Evolutionary conservation across 768 basidiomycete genomes (phyloP).

Genomic region (Pilatotrama ljubarskyi): DNA sequence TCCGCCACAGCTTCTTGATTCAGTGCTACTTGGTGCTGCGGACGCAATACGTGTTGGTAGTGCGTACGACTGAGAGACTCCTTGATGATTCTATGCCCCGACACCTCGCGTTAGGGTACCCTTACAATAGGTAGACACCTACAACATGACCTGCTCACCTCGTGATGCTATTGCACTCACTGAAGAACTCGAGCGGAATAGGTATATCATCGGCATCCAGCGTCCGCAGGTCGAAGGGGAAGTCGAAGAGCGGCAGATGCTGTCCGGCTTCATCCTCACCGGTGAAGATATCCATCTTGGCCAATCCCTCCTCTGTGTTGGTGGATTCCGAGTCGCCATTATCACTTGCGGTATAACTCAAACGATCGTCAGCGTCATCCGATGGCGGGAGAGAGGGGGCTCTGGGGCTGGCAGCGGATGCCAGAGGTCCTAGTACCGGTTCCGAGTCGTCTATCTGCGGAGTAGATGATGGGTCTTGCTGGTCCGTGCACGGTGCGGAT

Average conservation of each 20-base stretch:
- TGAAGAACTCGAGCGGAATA: not conserved
- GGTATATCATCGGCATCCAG: not conserved
- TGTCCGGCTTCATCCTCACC: not conserved
- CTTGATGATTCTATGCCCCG: not conserved
- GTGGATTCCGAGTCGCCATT: not conserved
- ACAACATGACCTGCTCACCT: not conserved
- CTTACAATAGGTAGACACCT: not conserved
- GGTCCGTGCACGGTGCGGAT: no score
- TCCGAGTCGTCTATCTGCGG: no score
- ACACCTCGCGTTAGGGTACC: not conserved
- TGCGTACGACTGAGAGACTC: not conserved
- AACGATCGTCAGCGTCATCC: not conserved
- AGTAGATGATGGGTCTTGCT: no score
- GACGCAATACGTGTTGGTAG: no score
- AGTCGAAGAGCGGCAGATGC: not conserved
- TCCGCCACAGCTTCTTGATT: no score
- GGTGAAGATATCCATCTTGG: not conserved
- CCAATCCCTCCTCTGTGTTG: not conserved
- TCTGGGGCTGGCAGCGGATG: no score
- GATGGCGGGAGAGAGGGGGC: no score
- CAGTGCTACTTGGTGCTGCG: no score
- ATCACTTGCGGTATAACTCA: no score
- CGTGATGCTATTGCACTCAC: not conserved
- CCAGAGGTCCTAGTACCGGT: no score
- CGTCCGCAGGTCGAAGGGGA: not conserved